These are phyloP conservation scores for Lodderomyces elongisporus DNA, from an alignment of 1,139 yeast species.

Conservation along the genomic window DNA sequence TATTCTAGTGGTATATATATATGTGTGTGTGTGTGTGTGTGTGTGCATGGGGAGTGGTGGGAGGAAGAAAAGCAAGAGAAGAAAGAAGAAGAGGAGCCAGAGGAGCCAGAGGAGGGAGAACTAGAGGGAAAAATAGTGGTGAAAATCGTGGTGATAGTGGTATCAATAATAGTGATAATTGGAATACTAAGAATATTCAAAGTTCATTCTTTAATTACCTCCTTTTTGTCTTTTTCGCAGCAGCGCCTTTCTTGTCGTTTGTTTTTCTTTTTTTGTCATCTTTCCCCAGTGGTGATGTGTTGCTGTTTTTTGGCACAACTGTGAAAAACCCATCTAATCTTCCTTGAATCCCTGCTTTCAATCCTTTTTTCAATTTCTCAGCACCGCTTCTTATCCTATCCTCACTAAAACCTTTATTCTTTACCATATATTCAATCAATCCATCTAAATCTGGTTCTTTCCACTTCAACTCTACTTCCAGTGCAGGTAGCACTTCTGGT, in stretches of 20 bases:
- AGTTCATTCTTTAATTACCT: too few relatives aligned
- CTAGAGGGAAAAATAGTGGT: neutral
- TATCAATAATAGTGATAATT: too few relatives aligned
- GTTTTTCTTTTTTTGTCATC: conserved; percentile 23
- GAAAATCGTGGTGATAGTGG: too few relatives aligned
- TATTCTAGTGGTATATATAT: too few relatives aligned
- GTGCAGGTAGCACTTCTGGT: conserved; percentile 70
- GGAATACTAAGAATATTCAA: too few relatives aligned
- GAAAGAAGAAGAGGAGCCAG: too few relatives aligned
- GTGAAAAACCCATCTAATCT: conserved; percentile 88
- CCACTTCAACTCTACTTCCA: conserved; percentile 70
- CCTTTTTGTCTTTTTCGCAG: conserved; percentile 17
- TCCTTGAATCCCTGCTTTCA: conserved; percentile 84
- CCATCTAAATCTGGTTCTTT: conserved; percentile 74
- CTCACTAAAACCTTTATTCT: conserved; percentile 81
- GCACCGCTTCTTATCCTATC: conserved; percentile 88
- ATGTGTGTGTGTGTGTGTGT: too few relatives aligned
- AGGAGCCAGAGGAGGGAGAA: too few relatives aligned
- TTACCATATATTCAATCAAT: conserved; percentile 64
- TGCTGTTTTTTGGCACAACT: conserved; percentile 51
- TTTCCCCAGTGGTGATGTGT: conserved; percentile 1
- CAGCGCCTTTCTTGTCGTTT: conserved; percentile 14
- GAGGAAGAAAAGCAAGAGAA: too few relatives aligned
- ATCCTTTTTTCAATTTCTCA: conserved; percentile 74
- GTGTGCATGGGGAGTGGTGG: too few relatives aligned